Conservation (phyloP, 345 rosid species). For the Limnanthes douglasii region DNA sequence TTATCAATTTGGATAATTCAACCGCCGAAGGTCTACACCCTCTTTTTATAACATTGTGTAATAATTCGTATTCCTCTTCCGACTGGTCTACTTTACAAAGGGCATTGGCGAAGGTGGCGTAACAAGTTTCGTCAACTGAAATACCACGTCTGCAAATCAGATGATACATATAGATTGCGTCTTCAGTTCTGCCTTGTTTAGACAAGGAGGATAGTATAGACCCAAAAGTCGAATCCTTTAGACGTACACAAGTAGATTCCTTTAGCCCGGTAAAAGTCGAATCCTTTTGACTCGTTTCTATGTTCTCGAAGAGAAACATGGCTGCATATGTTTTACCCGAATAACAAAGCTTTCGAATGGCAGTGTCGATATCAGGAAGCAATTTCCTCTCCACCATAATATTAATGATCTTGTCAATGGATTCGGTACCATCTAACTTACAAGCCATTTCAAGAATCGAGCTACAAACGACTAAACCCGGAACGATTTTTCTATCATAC, state of each 20-base stretch:
- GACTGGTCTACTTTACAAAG: slow-evolving; percentile 26
- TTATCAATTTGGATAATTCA: slow-evolving; percentile 24
- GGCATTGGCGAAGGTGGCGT: slow-evolving; percentile 26
- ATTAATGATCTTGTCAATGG: slow-evolving; percentile 22
- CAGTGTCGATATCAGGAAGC: slow-evolving; percentile 8
- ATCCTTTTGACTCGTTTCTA: too few relatives aligned
- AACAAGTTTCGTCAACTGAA: slow-evolving; percentile 21
- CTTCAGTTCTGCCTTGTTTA: slow-evolving; percentile 25
- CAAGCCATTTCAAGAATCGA: slow-evolving; percentile 60
- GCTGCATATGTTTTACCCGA: slow-evolving; percentile 42
- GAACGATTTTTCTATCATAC: slow-evolving; percentile 22
- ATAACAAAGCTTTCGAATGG: slow-evolving; percentile 36
- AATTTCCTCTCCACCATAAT: slow-evolving; percentile 28
- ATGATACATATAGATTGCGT: slow-evolving; percentile 26
- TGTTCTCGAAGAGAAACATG: slow-evolving; percentile 35
- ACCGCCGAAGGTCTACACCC: slow-evolving; percentile 28
- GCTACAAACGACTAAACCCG: slow-evolving; percentile 32
- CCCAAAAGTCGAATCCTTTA: slow-evolving; percentile 30
- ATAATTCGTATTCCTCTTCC: slow-evolving; percentile 19
- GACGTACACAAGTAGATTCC: too few relatives aligned
- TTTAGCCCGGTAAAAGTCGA: too few relatives aligned
- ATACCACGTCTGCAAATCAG: slow-evolving; percentile 18
- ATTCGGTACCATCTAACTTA: slow-evolving; percentile 21
- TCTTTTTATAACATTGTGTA: slow-evolving; percentile 26
- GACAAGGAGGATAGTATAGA: slow-evolving; percentile 36